A percentile compares a stretch with the other conserved stretches of the same genome.
phyloP scores from a whole-genome alignment of 306 rosid species.

The Dicorynia guianensis region DNA sequence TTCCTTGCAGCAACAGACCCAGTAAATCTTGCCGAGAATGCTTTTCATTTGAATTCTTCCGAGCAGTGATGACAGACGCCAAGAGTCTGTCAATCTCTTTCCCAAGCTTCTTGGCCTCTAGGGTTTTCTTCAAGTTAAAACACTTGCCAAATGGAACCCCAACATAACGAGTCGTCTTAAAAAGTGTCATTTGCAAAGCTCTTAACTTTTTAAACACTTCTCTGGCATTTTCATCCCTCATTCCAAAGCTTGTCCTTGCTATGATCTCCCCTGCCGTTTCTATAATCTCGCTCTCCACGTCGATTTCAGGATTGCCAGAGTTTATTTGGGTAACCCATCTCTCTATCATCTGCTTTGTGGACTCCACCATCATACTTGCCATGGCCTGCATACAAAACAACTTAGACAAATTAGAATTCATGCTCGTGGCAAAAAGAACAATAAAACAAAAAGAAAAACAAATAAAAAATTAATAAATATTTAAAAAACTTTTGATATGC shows the following conservation, averaged over 20 bases:
- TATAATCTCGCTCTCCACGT: conserved; percentile 59
- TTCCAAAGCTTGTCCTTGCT: conserved; percentile 70
- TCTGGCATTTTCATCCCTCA: conserved; percentile 45
- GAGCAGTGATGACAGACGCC: conserved; percentile 37
- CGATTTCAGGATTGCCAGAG: conserved; percentile 57
- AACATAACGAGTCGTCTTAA: conserved; percentile 53
- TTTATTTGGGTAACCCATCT: conserved; percentile 48
- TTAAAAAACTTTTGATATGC: neutral
- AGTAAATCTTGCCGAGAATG: conserved; percentile 51
- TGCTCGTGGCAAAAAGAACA: neutral
- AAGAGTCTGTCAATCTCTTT: conserved; percentile 58
- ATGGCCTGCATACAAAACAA: conserved; percentile 49
- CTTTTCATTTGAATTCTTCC: conserved; percentile 29
- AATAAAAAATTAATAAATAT: too few relatives aligned
- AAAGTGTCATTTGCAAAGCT: conserved; percentile 61
- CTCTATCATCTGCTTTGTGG: conserved; percentile 60
- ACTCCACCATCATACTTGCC: conserved; percentile 62
- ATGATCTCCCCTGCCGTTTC: conserved; percentile 65
- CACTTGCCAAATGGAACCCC: conserved; percentile 63
- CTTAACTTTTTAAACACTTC: conserved; percentile 53
- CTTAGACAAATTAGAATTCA: neutral
- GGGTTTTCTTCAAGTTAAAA: conserved; percentile 46
- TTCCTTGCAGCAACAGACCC: conserved; percentile 53
- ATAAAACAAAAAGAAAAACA: neutral
- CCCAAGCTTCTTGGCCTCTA: conserved; percentile 59